Evolutionary conservation across 345 rosid species (phyloP).

Genomic region (Ceriops decandra): DNA sequence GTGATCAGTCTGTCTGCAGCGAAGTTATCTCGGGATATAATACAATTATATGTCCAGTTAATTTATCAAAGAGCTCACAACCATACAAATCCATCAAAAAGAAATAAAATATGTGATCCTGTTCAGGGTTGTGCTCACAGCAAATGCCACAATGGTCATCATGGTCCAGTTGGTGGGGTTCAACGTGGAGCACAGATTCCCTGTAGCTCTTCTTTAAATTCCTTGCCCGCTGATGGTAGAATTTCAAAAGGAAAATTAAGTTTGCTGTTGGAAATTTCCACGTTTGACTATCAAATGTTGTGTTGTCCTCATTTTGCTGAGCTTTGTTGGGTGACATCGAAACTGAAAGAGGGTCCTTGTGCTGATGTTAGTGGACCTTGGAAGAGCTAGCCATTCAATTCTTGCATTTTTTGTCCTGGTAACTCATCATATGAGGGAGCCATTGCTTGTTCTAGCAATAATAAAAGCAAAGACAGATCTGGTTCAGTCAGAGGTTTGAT

Average conservation of each 20-base stretch:
- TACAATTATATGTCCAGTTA: slow-evolving; percentile 59
- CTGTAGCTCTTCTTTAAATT: slow-evolving; percentile 16
- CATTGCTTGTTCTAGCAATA: slow-evolving; percentile 43
- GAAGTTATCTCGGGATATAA: slow-evolving; percentile 58
- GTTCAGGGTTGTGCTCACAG: slow-evolving; percentile 23
- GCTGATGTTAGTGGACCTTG: slow-evolving; percentile 73
- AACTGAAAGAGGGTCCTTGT: slow-evolving; percentile 87
- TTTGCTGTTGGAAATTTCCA: slow-evolving; percentile 58
- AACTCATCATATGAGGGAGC: slow-evolving; percentile 38
- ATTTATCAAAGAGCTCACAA: slow-evolving; percentile 58
- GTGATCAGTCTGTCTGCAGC: slow-evolving; percentile 59
- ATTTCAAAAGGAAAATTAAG: slow-evolving; percentile 65
- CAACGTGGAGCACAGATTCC: slow-evolving; percentile 23
- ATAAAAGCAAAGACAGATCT: slow-evolving; percentile 56
- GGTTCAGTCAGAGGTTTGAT: slow-evolving; percentile 74
- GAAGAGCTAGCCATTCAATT: slow-evolving; percentile 96
- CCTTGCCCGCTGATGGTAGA: slow-evolving; percentile 41
- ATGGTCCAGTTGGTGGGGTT: slow-evolving; percentile 25
- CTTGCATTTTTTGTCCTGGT: slow-evolving; percentile 71
- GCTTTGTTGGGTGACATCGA: slow-evolving; percentile 94
- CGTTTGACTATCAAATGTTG: slow-evolving; percentile 84
- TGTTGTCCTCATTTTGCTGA: slow-evolving; percentile 93
- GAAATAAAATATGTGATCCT: slow-evolving; percentile 25
- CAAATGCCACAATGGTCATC: slow-evolving; percentile 18
- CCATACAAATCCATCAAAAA: slow-evolving; percentile 24